Conservation (phyloP, 1,139 yeast species). For the Kurtzmaniella natalensis region DNA sequence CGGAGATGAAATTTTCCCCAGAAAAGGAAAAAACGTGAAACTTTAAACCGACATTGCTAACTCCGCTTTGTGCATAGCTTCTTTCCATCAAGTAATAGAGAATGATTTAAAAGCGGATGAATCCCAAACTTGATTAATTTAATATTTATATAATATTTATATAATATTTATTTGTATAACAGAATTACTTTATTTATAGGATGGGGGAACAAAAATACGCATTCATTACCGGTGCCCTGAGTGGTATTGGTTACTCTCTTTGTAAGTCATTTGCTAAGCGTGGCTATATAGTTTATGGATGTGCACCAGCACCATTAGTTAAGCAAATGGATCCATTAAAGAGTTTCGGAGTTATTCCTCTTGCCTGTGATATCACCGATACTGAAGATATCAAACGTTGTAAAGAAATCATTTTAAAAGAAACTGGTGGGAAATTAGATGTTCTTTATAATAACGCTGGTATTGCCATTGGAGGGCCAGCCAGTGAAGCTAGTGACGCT, state of each 20-base stretch:
- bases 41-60: too few relatives aligned
- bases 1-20: too few relatives aligned
- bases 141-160: too few relatives aligned
- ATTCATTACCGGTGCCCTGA: slow-evolving; percentile 20
- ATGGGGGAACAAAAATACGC: slow-evolving; percentile 13
- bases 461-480: slow-evolving; percentile 33
- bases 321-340: slow-evolving; percentile 15
- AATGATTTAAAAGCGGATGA: too few relatives aligned
- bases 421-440: slow-evolving; percentile 44
- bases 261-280: slow-evolving; percentile 13
- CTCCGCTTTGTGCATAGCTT: too few relatives aligned
- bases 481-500: slow-evolving; percentile 50
- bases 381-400: slow-evolving; percentile 36
- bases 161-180: background rate
- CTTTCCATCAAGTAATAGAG: too few relatives aligned
- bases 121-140: background rate
- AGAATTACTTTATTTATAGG: background rate
- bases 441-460: slow-evolving; percentile 62
- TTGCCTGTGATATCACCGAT: slow-evolving; percentile 9
- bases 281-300: slow-evolving; percentile 19
- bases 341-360: slow-evolving; percentile 46
- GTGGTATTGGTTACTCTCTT: slow-evolving; percentile 22
- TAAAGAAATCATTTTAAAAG: slow-evolving; percentile 27
- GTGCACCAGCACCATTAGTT: slow-evolving; percentile 14
- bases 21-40: too few relatives aligned